Evolutionary conservation across 345 rosid species (phyloP).

Genomic region (Sisymbrium irio): DNA sequence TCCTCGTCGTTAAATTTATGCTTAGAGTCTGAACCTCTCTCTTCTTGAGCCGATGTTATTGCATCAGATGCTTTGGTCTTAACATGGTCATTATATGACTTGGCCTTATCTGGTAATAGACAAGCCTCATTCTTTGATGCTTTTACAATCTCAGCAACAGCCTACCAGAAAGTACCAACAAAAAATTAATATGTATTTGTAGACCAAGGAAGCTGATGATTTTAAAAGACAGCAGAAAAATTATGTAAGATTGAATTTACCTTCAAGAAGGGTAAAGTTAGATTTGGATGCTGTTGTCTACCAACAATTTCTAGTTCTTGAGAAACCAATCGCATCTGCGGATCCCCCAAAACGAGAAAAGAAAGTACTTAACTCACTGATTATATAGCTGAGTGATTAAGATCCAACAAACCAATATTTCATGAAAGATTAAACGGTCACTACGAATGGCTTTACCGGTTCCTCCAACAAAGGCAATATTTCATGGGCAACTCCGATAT

Average conservation of each 20-base stretch:
- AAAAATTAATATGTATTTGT: background rate
- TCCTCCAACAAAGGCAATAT: constrained; percentile 84
- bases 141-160: constrained; percentile 71
- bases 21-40: constrained; percentile 27
- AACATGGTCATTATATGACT: constrained; percentile 43
- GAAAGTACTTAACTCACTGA: background rate
- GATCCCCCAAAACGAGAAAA: constrained; percentile 7
- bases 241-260: constrained; percentile 32
- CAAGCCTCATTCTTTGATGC: constrained; percentile 71
- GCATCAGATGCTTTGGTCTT: constrained; percentile 45
- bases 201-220: background rate
- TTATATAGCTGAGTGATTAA: background rate
- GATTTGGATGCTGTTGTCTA: constrained; percentile 85
- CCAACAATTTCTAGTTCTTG: constrained; percentile 89
- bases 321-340: constrained; percentile 78
- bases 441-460: constrained; percentile 52
- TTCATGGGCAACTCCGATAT: constrained; percentile 75
- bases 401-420: background rate
- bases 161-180: constrained; percentile 44
- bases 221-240: background rate
- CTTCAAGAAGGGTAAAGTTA: constrained; percentile 84
- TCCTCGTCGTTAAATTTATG: constrained; percentile 39
- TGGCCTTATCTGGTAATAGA: constrained; percentile 52
- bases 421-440: background rate
- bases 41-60: constrained; percentile 33